phyloP scores from a whole-genome alignment of 495 filamentous ascomycete genomes.

The Ascodesmis nigricans region DNA sequence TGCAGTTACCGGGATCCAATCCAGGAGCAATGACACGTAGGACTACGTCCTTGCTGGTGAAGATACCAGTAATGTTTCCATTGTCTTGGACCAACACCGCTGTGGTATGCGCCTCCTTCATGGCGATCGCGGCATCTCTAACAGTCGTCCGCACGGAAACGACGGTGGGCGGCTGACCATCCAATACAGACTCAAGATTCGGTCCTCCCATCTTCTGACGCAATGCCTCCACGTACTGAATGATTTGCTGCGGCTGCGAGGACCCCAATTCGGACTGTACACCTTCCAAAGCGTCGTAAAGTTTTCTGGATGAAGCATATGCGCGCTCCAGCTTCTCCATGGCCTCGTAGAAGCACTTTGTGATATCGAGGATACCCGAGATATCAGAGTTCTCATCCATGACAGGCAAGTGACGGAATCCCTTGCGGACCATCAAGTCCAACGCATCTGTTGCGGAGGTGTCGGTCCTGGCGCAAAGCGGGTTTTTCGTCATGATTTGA shows the following conservation, averaged over 20 bases:
- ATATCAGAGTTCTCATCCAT: conserved; percentile 99
- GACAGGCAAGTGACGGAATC: conserved; percentile 89
- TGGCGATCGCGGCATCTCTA: conserved; percentile 76
- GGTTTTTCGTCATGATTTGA: conserved; percentile 99
- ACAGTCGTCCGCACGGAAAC: conserved; percentile 91
- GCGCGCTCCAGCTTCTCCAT: conserved; percentile 98
- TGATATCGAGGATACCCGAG: conserved; percentile 93
- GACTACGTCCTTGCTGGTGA: conserved; percentile 98
- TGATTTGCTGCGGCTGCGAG: conserved; percentile 92
- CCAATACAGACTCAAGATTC: conserved; percentile 82
- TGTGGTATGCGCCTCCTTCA: conserved; percentile 98
- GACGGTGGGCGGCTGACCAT: conserved; percentile 74
- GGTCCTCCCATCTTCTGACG: conserved; percentile 94
- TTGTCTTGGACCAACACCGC: conserved; percentile 92
- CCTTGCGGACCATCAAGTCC: conserved; percentile 94
- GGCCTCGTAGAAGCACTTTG: conserved; percentile 98
- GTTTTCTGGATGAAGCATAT: conserved; percentile 82
- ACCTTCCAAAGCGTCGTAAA: conserved; percentile 93
- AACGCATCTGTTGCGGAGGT: conserved; percentile 94
- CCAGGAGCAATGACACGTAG: conserved; percentile 94
- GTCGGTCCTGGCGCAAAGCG: conserved; percentile 86
- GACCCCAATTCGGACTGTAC: conserved; percentile 96
- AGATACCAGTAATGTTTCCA: conserved; percentile 93
- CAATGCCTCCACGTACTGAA: conserved; percentile 92
- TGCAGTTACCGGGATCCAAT: conserved; percentile 82